Evolutionary conservation across 805 yeast species (phyloP).

Genomic region (Yarrowia sp.): DNA sequence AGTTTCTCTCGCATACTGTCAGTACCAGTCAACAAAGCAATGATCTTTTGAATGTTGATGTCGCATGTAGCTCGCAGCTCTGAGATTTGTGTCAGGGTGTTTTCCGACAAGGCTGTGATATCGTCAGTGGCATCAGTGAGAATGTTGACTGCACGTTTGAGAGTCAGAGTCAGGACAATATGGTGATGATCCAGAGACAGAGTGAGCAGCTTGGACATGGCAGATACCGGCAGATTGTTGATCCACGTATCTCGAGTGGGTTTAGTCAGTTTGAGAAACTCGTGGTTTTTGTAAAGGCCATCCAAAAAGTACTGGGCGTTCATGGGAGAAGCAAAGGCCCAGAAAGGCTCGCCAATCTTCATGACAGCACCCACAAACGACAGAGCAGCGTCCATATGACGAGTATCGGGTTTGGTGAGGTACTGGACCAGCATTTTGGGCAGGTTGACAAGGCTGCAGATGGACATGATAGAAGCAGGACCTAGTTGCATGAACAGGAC

Average conservation of each 20-base stretch:
- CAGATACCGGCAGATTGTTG: background rate
- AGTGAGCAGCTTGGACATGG: background rate
- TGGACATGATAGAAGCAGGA: background rate
- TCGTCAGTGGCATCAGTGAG: background rate
- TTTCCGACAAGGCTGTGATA: background rate
- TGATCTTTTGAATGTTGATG: background rate
- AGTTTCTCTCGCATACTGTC: background rate
- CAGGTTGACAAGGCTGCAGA: slow-evolving; percentile 3
- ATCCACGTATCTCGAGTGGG: slow-evolving; percentile 16
- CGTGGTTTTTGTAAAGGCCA: slow-evolving; percentile 2
- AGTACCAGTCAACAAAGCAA: background rate
- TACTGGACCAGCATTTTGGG: slow-evolving; percentile 2
- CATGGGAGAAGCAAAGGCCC: slow-evolving; percentile 13
- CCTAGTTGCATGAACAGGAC: slow-evolving; percentile 12
- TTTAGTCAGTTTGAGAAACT: background rate
- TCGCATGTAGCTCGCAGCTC: slow-evolving; percentile 13
- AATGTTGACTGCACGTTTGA: background rate
- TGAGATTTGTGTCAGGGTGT: background rate
- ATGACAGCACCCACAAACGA: slow-evolving; percentile 8
- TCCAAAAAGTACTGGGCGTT: slow-evolving; percentile 17
- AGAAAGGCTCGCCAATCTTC: slow-evolving; percentile 6
- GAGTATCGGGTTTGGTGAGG: background rate
- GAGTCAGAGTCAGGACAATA: background rate
- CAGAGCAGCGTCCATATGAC: background rate
- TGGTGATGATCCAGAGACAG: background rate